Evolutionary conservation across 306 rosid genomes (phyloP), one percentile per base, ranked within the genome.

Genomic region (Gastrolobium villosum): DNA sequence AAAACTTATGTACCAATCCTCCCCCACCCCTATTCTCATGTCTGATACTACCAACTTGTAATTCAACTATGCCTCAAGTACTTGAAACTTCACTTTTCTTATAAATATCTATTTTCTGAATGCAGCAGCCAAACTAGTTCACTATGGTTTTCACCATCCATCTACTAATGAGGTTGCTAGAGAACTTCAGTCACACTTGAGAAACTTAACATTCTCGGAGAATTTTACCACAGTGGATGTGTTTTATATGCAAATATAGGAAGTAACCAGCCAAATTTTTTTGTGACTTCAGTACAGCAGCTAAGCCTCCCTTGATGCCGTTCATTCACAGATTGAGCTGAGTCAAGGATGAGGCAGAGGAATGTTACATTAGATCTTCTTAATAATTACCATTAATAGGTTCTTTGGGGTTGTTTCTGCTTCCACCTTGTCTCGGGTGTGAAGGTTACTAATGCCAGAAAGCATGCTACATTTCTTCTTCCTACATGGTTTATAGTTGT

Each of bases 111-210:
- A 35, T 52, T 20, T 72, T 70, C 70, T 77, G 36, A 72, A 49
- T 80, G 85, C 92, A 86, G 90, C 94, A 87, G 56, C 79, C 77
- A 56, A 83, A 87, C 74, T 91, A 79, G 78, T 76, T 7, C 80
- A 59, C 44, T n/a, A 50, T 36, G 40, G 28, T 49, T 79, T 85
- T 54, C 61, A 76, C 74, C 34, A 45, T 71, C 67, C 77, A 65
- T 79, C 77, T 57, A 35, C 59, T 13, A 65, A 39, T 75, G 86
- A 80, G 36, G 84, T 74, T 87, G 83, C 78, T 54, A 60, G 70
- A 69, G 85, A 88, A 81, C 70, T 61, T 64, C 32, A 68, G 60
- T 61, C 72, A 53, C 72, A 52, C 41, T 30, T 63, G 78, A 78
- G 56, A 72, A 79, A 70, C 65, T 7, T 49, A 36, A 39, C 73